Evolutionary conservation across 139 green algal genomes (phyloP).

Genomic region (Tetraselmis chui): DNA sequence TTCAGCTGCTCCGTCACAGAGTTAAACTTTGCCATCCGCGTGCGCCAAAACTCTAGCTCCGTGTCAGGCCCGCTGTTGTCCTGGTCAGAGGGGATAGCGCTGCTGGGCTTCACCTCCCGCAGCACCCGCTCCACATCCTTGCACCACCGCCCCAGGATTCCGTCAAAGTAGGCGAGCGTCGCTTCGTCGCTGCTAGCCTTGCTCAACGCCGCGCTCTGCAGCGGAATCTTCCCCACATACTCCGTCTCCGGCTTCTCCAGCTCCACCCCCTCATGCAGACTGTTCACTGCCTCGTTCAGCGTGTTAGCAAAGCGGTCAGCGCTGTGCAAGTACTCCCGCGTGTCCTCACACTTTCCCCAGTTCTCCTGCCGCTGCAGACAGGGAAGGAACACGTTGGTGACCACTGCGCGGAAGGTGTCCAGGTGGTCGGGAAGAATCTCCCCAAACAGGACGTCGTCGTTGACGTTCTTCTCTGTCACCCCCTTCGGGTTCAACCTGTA

Average conservation of each 20-base stretch:
- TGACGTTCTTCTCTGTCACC: constrained; percentile 54
- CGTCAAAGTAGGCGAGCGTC: constrained; percentile 30
- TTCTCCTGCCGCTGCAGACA: constrained; percentile 58
- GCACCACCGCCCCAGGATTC: constrained; percentile 64
- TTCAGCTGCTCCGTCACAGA: constrained; percentile 80
- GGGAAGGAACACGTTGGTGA: constrained; percentile 75
- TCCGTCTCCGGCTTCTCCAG: constrained; percentile 57
- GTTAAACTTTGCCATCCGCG: constrained; percentile 73
- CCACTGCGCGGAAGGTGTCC: constrained; percentile 56
- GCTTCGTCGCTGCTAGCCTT: constrained; percentile 44
- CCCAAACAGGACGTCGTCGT: constrained; percentile 44
- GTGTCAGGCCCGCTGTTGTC: constrained; percentile 70
- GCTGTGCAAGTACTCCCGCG: constrained; percentile 43
- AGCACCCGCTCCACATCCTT: constrained; percentile 39
- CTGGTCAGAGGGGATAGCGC: not conserved
- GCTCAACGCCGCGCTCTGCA: constrained; percentile 46
- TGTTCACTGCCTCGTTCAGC: constrained; percentile 61
- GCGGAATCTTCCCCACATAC: constrained; percentile 46
- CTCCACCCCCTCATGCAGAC: constrained; percentile 54
- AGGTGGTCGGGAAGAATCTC: constrained; percentile 46
- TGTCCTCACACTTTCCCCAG: constrained; percentile 55
- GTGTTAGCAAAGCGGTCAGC: constrained; percentile 40
- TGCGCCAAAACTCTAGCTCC: constrained; percentile 84
- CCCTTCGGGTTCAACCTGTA: constrained; percentile 53
- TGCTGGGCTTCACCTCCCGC: not conserved